Percentiles rank a stretch among this genome's conserved stretches.
Conservation (phyloP, 2,329 filamentous ascomycete species). For the Exophiala calicioides region DNA sequence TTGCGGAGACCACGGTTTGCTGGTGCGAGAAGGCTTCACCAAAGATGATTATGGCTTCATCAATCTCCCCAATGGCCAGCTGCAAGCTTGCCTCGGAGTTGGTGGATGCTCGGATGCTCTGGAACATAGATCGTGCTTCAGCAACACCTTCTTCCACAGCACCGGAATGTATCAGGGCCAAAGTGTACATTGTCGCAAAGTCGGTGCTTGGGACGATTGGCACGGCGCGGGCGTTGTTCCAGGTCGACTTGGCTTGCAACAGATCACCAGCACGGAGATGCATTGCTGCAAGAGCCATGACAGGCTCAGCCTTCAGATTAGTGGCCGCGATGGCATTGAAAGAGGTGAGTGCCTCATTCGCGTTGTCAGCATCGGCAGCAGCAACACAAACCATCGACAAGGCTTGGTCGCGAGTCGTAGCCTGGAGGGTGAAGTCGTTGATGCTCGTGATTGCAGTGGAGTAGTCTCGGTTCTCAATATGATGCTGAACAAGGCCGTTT, state of each 20-base stretch:
- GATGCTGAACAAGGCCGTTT: constrained; percentile 76
- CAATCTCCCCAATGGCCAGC: constrained; percentile 74
- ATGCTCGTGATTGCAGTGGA: constrained; percentile 19
- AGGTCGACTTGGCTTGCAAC: constrained; percentile 73
- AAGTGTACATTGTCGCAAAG: constrained; percentile 84
- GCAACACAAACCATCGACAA: constrained; percentile 73
- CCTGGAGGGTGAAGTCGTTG: constrained; percentile 47
- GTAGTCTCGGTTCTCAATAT: constrained; percentile 55
- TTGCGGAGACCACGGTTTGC: constrained; percentile 53
- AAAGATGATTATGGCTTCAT: constrained; percentile 77
- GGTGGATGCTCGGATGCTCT: constrained; percentile 69
- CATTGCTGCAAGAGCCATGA: constrained; percentile 82
- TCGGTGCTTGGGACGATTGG: constrained; percentile 46
- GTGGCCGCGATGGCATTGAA: constrained; percentile 59
- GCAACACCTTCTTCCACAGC: constrained; percentile 78
- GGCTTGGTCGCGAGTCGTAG: constrained; percentile 59
- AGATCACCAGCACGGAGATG: constrained; percentile 82
- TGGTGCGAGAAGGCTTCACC: constrained; percentile 58
- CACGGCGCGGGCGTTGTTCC: constrained; percentile 68
- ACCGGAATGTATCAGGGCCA: constrained; percentile 83
- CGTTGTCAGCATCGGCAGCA: constrained; percentile 78
- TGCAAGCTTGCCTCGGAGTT: constrained; percentile 45
- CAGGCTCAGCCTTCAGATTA: constrained; percentile 55
- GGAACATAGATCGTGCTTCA: constrained; percentile 83
- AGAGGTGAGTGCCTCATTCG: constrained; percentile 66